A percentile compares a stretch with the other conserved stretches of the same genome.
Evolutionary conservation across 768 basidiomycete genomes (phyloP).

Genomic region (Candolleomyces aberdarensis): DNA sequence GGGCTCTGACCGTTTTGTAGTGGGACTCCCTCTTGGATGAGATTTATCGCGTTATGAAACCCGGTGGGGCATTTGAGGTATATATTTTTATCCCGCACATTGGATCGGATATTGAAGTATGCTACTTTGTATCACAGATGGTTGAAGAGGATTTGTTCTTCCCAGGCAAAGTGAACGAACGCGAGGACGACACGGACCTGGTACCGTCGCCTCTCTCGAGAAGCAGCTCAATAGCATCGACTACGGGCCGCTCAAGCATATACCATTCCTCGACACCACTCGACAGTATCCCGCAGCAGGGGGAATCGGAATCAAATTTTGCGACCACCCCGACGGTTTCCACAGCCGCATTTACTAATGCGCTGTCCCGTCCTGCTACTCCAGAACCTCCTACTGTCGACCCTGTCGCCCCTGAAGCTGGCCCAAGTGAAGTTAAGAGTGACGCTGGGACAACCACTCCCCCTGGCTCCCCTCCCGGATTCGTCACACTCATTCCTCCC

Average conservation of each 20-base stretch:
- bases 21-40: slow-evolving; percentile 73
- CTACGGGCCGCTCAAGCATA: slow-evolving; percentile 2
- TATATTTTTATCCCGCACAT: slow-evolving; percentile 7
- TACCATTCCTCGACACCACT: not conserved
- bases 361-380: not conserved
- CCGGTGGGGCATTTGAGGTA: slow-evolving; percentile 71
- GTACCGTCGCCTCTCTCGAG: slow-evolving; percentile 17
- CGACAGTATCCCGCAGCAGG: not conserved
- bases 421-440: not conserved
- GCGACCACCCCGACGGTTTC: not conserved
- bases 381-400: not conserved
- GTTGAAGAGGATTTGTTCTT: slow-evolving; percentile 76
- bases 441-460: slow-evolving; percentile 5
- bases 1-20: slow-evolving; percentile 25
- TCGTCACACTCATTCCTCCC: slow-evolving; percentile 11
- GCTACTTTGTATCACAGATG: slow-evolving; percentile 36
- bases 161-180: slow-evolving; percentile 50
- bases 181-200: slow-evolving; percentile 25
- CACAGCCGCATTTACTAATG: not conserved
- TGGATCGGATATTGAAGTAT: not conserved
- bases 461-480: slow-evolving; percentile 8
- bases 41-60: slow-evolving; percentile 67
- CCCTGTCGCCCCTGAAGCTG: not conserved
- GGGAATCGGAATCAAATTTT: not conserved
- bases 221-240: slow-evolving; percentile 15